Evolutionary conservation across 2,329 filamentous ascomycete genomes (phyloP).

Genomic region (Trichophyton rubrum): DNA sequence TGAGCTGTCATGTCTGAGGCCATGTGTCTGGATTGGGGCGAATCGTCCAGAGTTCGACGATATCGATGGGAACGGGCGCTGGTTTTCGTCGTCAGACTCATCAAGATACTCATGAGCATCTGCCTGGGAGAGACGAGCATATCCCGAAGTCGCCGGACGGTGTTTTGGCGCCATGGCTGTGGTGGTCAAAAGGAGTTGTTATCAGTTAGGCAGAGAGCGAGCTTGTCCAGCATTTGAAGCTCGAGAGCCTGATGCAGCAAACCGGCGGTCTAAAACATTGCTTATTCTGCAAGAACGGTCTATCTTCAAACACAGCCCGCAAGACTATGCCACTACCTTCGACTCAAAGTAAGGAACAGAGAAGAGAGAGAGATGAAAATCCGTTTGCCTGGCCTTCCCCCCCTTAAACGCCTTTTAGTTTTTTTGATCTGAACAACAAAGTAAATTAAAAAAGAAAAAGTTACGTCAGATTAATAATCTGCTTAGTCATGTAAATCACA

Average conservation of each 20-base stretch:
- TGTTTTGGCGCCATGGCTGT: constrained; percentile 29
- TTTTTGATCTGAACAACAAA: neutral
- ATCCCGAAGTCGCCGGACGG: constrained; percentile 64
- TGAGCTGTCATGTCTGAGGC: constrained; percentile 40
- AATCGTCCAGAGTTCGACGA: constrained; percentile 48
- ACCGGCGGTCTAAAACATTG: neutral
- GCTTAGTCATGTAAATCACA: neutral
- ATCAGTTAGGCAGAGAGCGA: neutral
- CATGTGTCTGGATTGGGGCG: constrained; percentile 42
- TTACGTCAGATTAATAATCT: neutral
- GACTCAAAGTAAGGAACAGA: neutral
- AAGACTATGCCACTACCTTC: neutral
- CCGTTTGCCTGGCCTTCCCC: neutral
- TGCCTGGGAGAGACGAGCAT: constrained; percentile 72
- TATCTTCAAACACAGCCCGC: no score
- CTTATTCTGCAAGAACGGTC: neutral
- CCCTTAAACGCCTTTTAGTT: neutral
- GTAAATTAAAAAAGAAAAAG: neutral
- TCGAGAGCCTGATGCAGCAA: neutral
- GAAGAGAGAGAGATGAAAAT: neutral
- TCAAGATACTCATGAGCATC: constrained; percentile 46
- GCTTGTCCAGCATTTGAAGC: neutral
- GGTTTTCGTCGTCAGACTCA: constrained; percentile 51
- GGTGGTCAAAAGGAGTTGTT: neutral
- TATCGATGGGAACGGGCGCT: constrained; percentile 42